Base-by-base conservation (phyloP, 257 asterid genomes). In the Lantana camara region DNA sequence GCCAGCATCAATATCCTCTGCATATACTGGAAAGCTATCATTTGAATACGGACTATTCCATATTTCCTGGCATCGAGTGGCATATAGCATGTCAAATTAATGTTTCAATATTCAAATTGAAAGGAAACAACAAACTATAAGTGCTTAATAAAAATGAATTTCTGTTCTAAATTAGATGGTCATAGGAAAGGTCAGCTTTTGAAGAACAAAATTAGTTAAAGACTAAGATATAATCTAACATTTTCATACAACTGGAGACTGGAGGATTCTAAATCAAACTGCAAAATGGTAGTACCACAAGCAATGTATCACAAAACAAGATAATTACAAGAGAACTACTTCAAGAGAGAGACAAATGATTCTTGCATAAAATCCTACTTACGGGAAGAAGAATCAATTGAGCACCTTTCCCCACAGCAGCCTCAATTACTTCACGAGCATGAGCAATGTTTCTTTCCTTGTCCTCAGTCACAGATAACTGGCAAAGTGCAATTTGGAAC, bases 401-500 rank as follows among this genome's bases (percentile, higher is more conserved):
- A 59, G 91, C 95, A 70, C 95, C 97, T 67, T 71, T 79, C 35
- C 15, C 70, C 17, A 94, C 91, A 65, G 95, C 94, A 46, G 78
- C 87, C 67, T 75, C 79, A 40, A 87, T 87, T 23, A 83, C 84
- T 62, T 72, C 54, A 48, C 87, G 85, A 69, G 91, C 94, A 76
- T 77, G 85, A 57, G 77, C 85, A 58, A 87, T 85, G 74, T 87
- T 87, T 54, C 67, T 73, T 42, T 77, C 91, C 80, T 90, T 87
- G 75, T 90, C 85, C 17, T 70, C 68, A 29, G 82, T 81, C 38
- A 90, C 97, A 2, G 74, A 78, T 69, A 90, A 79, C 76, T 87
- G 97, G 77, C 97, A 90, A 57, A 90, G 95, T 44, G 90, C 94
- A 38, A 90, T 84, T 69, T 90, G 87, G 82, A 87, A 90, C 97